phyloP scores from a whole-genome alignment of 208 protist genomes.

The Acanthamoeba royreba region DNA sequence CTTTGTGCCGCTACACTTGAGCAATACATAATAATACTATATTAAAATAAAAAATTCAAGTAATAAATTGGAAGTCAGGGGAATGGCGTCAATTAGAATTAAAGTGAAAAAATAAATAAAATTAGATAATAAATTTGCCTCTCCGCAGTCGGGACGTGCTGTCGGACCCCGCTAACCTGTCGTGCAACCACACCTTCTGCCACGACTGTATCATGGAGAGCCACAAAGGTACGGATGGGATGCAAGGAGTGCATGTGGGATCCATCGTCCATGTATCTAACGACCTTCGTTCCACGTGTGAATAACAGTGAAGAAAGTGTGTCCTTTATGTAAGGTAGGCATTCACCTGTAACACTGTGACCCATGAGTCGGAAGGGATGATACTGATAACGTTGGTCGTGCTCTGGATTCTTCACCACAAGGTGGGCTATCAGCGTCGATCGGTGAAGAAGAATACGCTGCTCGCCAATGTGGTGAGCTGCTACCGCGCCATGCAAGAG shows the following conservation, averaged over 20 bases:
- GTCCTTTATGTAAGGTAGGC: background rate
- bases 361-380: background rate
- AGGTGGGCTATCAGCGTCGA: background rate
- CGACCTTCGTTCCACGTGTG: background rate
- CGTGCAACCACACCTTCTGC: background rate
- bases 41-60: background rate
- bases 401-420: background rate
- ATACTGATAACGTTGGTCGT: background rate
- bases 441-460: background rate
- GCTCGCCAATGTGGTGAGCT: background rate
- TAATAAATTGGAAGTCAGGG: background rate
- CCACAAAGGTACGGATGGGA: too few species aligned
- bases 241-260: background rate
- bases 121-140: too few species aligned
- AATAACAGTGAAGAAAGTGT: background rate
- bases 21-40: background rate
- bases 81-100: background rate
- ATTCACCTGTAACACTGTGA: background rate
- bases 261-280: background rate
- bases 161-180: background rate
- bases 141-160: too few species aligned
- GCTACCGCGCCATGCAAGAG: background rate
- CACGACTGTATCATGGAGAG: background rate
- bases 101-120: background rate
- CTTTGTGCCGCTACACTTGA: too few species aligned